Base-by-base conservation (phyloP, 306 rosid species). In the Cucumis hystrix region DNA sequence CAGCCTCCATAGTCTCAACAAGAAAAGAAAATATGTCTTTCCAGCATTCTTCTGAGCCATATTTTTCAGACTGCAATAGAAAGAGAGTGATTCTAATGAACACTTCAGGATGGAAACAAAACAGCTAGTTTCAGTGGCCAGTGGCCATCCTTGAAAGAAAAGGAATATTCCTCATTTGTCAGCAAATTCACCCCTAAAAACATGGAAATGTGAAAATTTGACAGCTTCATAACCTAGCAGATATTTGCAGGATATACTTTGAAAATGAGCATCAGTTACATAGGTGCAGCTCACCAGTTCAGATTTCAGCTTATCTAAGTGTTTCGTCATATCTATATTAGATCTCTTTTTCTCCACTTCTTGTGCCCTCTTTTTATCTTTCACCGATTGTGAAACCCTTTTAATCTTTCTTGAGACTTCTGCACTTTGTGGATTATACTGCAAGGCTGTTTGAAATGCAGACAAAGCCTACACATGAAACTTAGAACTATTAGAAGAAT, bases 341-440 rank as follows among this genome's bases (percentile, higher is more conserved):
- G 93, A 85, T 87, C 96, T 91, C 93, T 84, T 85, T 77, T 83
- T 88, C 88, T 92, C 90, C 85, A 92, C 88, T 87, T 91, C 98
- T 79, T 87, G 87, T 58, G 86, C 96, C 80, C 91, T 96, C 80
- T 87, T 85, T 83, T 85, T 89, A 84, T 92, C 96, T 79, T 37
- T 89, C 18, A 51, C 81, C 76, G 92, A 80, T 87, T 92, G 98
- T 81, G 87, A 80, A 67, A 89, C 82, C 85, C 76, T 88, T 87
- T 91, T 96, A 72, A 96, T 96, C 87, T 96, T 96, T 82, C 84
- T 91, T 39, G 87, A 86, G 78, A 92, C 97, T 91, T 96, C 99
- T 77, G 90, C 82, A 86, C 98, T 96, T 85, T 87, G 90, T 11
- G 94, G 88, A 80, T 96, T 96, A 68, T 88, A 91, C 79, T 86